These are phyloP conservation scores for Aspergillus nomiae DNA, from an alignment of 2,329 filamentous ascomycete species.

Conservation along the genomic window DNA sequence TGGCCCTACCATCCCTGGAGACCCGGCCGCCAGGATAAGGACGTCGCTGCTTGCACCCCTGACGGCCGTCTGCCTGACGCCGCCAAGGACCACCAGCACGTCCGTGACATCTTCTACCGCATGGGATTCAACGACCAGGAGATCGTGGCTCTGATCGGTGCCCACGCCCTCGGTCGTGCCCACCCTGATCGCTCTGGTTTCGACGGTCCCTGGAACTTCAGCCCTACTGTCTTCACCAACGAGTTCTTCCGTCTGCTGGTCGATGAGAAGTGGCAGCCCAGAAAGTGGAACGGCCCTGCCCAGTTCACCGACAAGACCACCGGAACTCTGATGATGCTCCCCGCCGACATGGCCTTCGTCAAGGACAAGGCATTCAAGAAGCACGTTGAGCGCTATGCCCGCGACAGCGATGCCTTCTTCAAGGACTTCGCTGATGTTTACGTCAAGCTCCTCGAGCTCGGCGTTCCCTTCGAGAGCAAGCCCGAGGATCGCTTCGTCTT, in stretches of 20 bases:
- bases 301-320: constrained; percentile 88
- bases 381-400: constrained; percentile 83
- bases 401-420: constrained; percentile 90
- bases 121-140: constrained; percentile 98
- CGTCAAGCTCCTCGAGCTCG: constrained; percentile 85
- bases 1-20: constrained; percentile 83
- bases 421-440: constrained; percentile 82
- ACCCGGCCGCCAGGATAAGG: constrained; percentile 79
- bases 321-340: constrained; percentile 96
- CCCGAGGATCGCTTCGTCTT: constrained; percentile 63
- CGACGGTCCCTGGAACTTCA: constrained; percentile 89
- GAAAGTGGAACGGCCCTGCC: constrained; percentile 88
- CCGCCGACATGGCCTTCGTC: constrained; percentile 82
- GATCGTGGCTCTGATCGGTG: constrained; percentile 86
- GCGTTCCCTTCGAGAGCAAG: constrained; percentile 79
- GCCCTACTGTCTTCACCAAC: constrained; percentile 87
- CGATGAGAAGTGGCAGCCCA: constrained; percentile 89
- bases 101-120: constrained; percentile 89
- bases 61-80: constrained; percentile 89
- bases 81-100: constrained; percentile 73
- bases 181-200: constrained; percentile 87
- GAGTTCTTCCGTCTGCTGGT: constrained; percentile 89
- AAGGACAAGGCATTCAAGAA: constrained; percentile 84
- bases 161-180: constrained; percentile 85
- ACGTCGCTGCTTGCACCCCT: constrained; percentile 83